Evolutionary conservation across 1,284 basidiomycete genomes (phyloP).

Genomic region (Ceratobasidium papillatum): DNA sequence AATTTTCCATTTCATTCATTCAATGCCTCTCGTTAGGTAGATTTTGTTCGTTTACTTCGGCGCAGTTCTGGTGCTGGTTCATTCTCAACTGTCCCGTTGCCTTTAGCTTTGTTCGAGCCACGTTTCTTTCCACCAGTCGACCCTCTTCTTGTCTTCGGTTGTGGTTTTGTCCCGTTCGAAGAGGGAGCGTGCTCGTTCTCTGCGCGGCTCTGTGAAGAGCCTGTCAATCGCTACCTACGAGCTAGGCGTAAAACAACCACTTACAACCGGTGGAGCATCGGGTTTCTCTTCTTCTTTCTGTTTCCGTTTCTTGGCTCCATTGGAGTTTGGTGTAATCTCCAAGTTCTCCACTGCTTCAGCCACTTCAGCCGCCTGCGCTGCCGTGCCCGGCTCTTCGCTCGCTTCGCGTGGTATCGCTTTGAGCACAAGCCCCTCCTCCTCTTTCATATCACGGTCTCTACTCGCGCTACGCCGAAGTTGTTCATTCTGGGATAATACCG

Average conservation of each 20-base stretch:
- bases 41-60: slow-evolving; percentile 38
- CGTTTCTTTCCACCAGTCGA: slow-evolving; percentile 10
- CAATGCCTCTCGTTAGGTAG: not conserved
- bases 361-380: slow-evolving; percentile 14
- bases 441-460: slow-evolving; percentile 36
- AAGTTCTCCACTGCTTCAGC: slow-evolving; percentile 22
- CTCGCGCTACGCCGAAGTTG: slow-evolving; percentile 33
- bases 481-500: slow-evolving; percentile 1
- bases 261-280: not conserved
- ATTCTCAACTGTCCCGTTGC: not conserved
- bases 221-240: not conserved
- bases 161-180: not conserved
- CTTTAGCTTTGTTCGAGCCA: not conserved
- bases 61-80: slow-evolving; percentile 11
- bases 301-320: slow-evolving; percentile 6
- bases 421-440: slow-evolving; percentile 26
- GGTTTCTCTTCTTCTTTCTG: not conserved
- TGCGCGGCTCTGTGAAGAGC: not conserved
- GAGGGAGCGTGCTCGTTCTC: not conserved
- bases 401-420: slow-evolving; percentile 14
- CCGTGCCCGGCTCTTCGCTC: slow-evolving; percentile 27
- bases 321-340: not conserved
- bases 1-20: not conserved
- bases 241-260: not conserved
- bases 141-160: not conserved